Conservation (phyloP, 2,329 filamentous ascomycete genomes). For the Aspergillus sp. region DNA sequence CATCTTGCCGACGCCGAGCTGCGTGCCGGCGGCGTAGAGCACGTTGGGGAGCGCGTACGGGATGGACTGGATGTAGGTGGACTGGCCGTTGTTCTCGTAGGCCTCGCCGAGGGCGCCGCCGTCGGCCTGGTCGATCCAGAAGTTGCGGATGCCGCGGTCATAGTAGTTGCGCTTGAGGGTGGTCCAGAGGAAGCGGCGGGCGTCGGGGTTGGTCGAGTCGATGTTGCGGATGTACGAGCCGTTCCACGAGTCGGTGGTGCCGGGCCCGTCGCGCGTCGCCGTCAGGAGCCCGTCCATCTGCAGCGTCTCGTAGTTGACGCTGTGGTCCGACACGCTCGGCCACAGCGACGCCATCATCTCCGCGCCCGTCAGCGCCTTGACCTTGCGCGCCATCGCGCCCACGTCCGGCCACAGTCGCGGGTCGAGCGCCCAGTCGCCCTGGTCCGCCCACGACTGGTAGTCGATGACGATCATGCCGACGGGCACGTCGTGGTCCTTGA, state of each 20-base stretch:
- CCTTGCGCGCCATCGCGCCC: constrained; percentile 59
- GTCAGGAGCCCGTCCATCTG: constrained; percentile 58
- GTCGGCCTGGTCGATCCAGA: constrained; percentile 68
- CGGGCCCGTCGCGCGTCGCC: constrained; percentile 56
- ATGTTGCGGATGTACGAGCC: constrained; percentile 60
- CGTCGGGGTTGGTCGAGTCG: constrained; percentile 56
- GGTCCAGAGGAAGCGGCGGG: constrained; percentile 58
- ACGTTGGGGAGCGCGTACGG: constrained; percentile 25
- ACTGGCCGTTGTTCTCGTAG: constrained; percentile 50
- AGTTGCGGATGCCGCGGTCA: constrained; percentile 58
- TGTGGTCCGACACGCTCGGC: constrained; percentile 60
- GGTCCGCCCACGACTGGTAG: constrained; percentile 63
- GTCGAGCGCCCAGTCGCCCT: constrained; percentile 67
- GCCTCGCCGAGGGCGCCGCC: constrained; percentile 34
- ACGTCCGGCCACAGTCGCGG: constrained; percentile 61
- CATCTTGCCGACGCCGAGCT: constrained; percentile 57
- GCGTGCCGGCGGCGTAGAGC: constrained; percentile 61
- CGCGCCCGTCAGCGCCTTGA: constrained; percentile 52
- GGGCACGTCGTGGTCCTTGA: constrained; percentile 53
- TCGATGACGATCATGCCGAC: constrained; percentile 64
- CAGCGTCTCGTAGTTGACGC: constrained; percentile 61
- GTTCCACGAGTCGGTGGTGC: constrained; percentile 56
- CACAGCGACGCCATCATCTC: constrained; percentile 67
- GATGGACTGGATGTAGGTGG: constrained; percentile 42
- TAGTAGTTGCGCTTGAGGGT: constrained; percentile 59